Percentiles rank a stretch among this genome's conserved stretches.
Evolutionary conservation across 2,329 filamentous ascomycete species (phyloP).

Genomic region (Pestalotiopsis sp.): DNA sequence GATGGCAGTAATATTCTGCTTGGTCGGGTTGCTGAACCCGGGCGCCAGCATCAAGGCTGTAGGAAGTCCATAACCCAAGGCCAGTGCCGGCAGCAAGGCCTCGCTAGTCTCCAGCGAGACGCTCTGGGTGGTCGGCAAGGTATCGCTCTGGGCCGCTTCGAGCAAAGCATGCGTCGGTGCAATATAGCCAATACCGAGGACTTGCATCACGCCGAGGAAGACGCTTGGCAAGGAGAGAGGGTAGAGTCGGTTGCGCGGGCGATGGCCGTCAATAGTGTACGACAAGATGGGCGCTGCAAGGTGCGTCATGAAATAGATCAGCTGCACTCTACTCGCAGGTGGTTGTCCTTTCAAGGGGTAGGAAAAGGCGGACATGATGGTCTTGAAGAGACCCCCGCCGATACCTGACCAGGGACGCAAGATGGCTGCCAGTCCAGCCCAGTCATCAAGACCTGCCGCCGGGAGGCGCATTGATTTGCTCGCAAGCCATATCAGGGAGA

Average conservation of each 20-base stretch:
- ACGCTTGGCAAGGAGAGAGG: slow-evolving; percentile 19
- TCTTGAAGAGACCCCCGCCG: not conserved
- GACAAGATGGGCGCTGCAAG: slow-evolving; percentile 23
- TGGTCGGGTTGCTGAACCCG: slow-evolving; percentile 9
- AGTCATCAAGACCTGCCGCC: not conserved
- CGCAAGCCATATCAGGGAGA: slow-evolving; percentile 1
- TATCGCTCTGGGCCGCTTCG: slow-evolving; percentile 11
- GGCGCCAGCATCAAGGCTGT: slow-evolving; percentile 14
- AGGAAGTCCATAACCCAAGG: slow-evolving; percentile 22
- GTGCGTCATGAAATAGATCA: slow-evolving; percentile 21
- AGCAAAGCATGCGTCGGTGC: slow-evolving; percentile 19
- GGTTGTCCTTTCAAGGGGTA: not conserved
- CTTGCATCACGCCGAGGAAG: slow-evolving; percentile 17
- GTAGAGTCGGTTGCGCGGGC: slow-evolving; percentile 19
- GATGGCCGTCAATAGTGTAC: slow-evolving; percentile 27
- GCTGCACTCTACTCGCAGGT: slow-evolving; percentile 9
- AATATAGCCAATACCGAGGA: slow-evolving; percentile 19
- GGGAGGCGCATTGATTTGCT: slow-evolving; percentile 6
- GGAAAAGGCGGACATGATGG: slow-evolving; percentile 1
- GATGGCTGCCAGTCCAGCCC: not conserved
- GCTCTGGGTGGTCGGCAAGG: slow-evolving; percentile 15
- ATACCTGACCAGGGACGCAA: not conserved
- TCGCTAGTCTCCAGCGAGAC: slow-evolving; percentile 17
- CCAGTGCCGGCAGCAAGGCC: slow-evolving; percentile 20
- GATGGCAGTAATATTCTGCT: not conserved